Evolutionary conservation across 2,329 filamentous ascomycete species (phyloP).

Genomic region (Fusarium succisae): DNA sequence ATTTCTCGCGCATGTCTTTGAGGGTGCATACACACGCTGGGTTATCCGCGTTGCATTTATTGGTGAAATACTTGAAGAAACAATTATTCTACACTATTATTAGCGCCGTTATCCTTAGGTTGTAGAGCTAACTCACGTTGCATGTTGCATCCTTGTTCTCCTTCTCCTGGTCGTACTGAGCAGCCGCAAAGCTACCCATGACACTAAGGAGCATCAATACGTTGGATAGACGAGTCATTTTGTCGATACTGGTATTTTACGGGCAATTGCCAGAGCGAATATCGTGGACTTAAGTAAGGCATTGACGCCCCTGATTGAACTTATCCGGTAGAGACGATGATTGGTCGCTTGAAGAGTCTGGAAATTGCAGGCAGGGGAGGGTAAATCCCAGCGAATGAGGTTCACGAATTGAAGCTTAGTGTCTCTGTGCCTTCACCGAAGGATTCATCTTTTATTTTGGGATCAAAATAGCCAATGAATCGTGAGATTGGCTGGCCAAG

Average conservation of each 20-base stretch:
- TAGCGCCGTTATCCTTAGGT: rapidly evolving
- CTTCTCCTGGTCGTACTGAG: slow-evolving; percentile 3
- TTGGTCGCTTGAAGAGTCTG: neutral
- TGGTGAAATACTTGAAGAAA: slow-evolving; percentile 7
- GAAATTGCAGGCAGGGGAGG: neutral
- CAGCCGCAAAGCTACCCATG: neutral
- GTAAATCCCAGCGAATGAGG: neutral
- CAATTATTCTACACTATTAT: neutral
- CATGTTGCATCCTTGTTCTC: neutral
- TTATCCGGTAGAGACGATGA: neutral
- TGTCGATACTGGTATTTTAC: no score
- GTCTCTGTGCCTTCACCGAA: neutral
- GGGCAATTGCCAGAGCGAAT: neutral
- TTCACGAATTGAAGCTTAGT: neutral
- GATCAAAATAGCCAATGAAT: neutral
- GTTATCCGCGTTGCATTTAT: slow-evolving; percentile 6
- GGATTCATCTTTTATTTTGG: neutral
- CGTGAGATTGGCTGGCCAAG: neutral
- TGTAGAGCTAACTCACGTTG: neutral
- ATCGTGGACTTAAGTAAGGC: neutral
- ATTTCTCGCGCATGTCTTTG: neutral
- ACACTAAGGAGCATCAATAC: neutral
- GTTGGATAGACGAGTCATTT: neutral
- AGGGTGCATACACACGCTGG: neutral
- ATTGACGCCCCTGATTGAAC: neutral